phyloP scores from a whole-genome alignment of 768 basidiomycete genomes.

The Calocera cornea region DNA sequence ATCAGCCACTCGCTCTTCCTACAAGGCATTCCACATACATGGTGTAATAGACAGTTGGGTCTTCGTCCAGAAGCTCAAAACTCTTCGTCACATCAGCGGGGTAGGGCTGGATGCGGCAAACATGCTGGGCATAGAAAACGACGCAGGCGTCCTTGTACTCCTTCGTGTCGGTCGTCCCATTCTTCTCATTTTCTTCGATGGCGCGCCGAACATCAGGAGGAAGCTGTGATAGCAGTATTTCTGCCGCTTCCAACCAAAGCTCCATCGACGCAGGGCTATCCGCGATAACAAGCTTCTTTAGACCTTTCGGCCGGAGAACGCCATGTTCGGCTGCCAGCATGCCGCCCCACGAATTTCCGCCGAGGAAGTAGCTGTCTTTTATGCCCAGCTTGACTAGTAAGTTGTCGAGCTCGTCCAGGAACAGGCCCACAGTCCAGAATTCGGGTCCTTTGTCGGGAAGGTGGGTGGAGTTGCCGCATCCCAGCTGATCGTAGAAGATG shows the following conservation, averaged over 20 bases:
- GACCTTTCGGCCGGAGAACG: slow-evolving; percentile 31
- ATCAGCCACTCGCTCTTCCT: not conserved
- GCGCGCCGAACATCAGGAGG: slow-evolving; percentile 31
- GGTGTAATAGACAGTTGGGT: slow-evolving; percentile 36
- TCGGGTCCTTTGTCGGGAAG: slow-evolving; percentile 27
- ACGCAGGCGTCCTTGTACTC: slow-evolving; percentile 35
- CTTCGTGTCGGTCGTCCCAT: slow-evolving; percentile 29
- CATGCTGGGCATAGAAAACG: slow-evolving; percentile 31
- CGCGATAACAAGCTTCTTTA: slow-evolving; percentile 35
- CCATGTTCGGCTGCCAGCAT: slow-evolving; percentile 32
- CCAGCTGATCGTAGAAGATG: slow-evolving; percentile 45
- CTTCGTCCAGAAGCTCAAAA: slow-evolving; percentile 28
- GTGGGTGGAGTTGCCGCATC: slow-evolving; percentile 35
- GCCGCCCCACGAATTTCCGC: slow-evolving; percentile 34
- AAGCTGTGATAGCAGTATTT: slow-evolving; percentile 24
- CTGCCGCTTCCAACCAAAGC: slow-evolving; percentile 30
- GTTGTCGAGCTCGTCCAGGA: slow-evolving; percentile 40
- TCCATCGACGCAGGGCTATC: slow-evolving; percentile 34
- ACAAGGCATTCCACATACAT: slow-evolving; percentile 25
- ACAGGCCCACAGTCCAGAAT: slow-evolving; percentile 41
- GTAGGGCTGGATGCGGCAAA: slow-evolving; percentile 35
- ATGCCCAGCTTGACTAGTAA: slow-evolving; percentile 33
- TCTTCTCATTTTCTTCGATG: slow-evolving; percentile 35
- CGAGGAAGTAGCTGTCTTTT: slow-evolving; percentile 30
- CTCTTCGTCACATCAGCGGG: slow-evolving; percentile 29